Percentiles rank a stretch among this genome's conserved stretches.
Evolutionary conservation across 768 basidiomycete genomes (phyloP).

Genomic region (Suillus spraguei): DNA sequence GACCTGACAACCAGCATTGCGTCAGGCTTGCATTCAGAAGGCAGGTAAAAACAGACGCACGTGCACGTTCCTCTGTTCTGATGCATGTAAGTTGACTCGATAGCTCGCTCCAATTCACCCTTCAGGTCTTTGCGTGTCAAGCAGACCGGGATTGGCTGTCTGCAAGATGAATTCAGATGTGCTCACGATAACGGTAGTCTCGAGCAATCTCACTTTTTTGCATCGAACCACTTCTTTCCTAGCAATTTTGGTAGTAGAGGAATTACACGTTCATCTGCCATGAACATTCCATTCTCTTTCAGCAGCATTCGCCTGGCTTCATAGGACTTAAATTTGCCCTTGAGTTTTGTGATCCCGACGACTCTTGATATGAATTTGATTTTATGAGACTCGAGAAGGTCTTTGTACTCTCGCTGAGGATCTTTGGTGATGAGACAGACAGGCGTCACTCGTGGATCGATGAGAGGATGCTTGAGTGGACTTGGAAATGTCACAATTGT

Average conservation of each 20-base stretch:
- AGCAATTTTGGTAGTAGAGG: slow-evolving; percentile 86
- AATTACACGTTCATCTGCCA: slow-evolving; percentile 90
- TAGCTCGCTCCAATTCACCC: slow-evolving; percentile 87
- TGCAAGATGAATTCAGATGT: slow-evolving; percentile 32
- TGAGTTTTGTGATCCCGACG: slow-evolving; percentile 88
- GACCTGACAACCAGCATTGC: slow-evolving; percentile 49
- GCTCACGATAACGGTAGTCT: slow-evolving; percentile 4
- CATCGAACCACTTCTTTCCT: slow-evolving; percentile 89
- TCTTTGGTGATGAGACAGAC: slow-evolving; percentile 95
- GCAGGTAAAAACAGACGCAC: slow-evolving; percentile 48
- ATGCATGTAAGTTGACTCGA: slow-evolving; percentile 95
- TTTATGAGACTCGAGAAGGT: slow-evolving; percentile 73
- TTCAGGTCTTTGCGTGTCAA: slow-evolving; percentile 89
- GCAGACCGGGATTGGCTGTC: slow-evolving; percentile 95
- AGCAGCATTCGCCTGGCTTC: slow-evolving; percentile 82
- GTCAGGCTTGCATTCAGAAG: neutral
- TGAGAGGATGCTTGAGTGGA: slow-evolving; percentile 76
- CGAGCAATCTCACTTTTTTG: slow-evolving; percentile 78
- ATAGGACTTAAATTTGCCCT: slow-evolving; percentile 88
- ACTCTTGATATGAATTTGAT: slow-evolving; percentile 93
- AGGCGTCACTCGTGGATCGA: slow-evolving; percentile 78
- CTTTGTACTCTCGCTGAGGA: slow-evolving; percentile 95
- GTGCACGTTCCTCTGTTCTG: slow-evolving; percentile 92
- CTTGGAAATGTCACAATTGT: slow-evolving; percentile 38
- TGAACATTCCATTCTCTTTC: slow-evolving; percentile 89